These are phyloP conservation scores for Nicotiana benthamiana DNA, from an alignment of 257 asterid species.

Conservation along the genomic window DNA sequence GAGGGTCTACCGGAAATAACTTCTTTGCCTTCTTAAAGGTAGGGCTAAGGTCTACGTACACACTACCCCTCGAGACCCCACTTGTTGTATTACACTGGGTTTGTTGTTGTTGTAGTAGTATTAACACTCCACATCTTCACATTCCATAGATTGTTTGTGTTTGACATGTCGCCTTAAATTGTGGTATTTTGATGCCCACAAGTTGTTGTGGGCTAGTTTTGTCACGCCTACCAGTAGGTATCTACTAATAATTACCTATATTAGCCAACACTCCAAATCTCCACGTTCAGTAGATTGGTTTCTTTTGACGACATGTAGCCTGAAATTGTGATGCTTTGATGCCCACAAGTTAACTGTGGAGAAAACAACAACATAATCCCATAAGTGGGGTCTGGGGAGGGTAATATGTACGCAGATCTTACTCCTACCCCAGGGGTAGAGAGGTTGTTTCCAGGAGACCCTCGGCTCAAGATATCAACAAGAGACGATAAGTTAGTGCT, in stretches of 20 bases:
- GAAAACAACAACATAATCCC: too few relatives aligned
- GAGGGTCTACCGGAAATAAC: too few relatives aligned
- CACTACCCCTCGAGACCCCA: too few relatives aligned
- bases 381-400: too few relatives aligned
- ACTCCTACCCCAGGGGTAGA: too few relatives aligned
- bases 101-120: background rate
- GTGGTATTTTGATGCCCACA: background rate
- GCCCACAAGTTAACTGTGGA: background rate
- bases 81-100: too few relatives aligned
- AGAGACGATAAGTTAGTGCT: too few relatives aligned
- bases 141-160: background rate
- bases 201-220: background rate
- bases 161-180: background rate
- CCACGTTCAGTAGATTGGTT: background rate
- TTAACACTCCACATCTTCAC: background rate
- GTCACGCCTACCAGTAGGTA: background rate
- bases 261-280: background rate
- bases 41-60: too few relatives aligned
- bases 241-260: background rate
- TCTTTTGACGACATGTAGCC: background rate
- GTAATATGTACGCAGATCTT: too few relatives aligned
- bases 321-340: background rate
- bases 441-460: too few relatives aligned
- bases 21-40: too few relatives aligned
- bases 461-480: too few relatives aligned